A percentile compares a stretch with the other conserved stretches of the same genome.
Evolutionary conservation across 2,329 filamentous ascomycete species (phyloP).

Genomic region (Botrytis hyacinthi): DNA sequence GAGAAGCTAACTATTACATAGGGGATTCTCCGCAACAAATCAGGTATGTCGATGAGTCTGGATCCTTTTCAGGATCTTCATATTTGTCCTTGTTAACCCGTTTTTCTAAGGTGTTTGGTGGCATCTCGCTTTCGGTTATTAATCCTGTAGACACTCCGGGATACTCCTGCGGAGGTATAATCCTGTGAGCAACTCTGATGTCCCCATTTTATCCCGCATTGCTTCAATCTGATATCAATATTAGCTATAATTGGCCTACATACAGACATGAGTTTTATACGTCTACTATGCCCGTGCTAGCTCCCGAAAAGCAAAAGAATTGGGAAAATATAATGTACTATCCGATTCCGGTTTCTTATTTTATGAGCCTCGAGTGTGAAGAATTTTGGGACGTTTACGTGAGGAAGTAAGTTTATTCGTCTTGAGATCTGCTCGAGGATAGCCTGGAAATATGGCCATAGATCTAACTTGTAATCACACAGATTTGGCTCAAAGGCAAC

Average conservation of each 20-base stretch:
- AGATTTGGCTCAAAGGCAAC: neutral
- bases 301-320: neutral
- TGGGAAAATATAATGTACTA: neutral
- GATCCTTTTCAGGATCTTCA: neutral
- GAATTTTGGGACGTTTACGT: slow-evolving; percentile 7
- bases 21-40: slow-evolving; percentile 2
- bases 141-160: neutral
- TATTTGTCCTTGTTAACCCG: neutral
- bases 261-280: neutral
- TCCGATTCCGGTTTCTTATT: slow-evolving; percentile 1
- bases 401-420: neutral
- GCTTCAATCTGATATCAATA: neutral
- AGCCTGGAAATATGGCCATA: neutral
- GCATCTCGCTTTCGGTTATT: neutral
- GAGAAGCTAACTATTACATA: neutral
- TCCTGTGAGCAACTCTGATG: neutral
- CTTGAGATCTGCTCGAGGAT: neutral
- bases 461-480: neutral
- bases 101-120: neutral
- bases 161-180: neutral
- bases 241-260: slow-evolving; percentile 1
- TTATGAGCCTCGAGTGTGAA: neutral
- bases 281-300: neutral
- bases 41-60: neutral
- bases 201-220: neutral